Conservation (phyloP, 345 rosid genomes). For the Laguncularia racemosa region DNA sequence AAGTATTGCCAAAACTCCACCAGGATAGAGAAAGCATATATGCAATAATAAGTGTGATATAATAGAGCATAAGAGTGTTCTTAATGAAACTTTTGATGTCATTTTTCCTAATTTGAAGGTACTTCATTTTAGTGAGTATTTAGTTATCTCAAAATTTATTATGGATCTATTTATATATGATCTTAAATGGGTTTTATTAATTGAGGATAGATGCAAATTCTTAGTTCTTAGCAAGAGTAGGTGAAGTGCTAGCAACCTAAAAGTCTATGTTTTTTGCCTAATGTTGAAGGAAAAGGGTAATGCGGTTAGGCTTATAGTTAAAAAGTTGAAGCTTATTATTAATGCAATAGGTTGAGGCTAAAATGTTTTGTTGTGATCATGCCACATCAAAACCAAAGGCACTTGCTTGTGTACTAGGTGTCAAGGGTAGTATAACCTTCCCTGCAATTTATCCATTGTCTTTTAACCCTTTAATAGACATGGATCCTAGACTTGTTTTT, state of each 20-base stretch:
- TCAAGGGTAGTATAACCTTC: conserved; percentile 42
- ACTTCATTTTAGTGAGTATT: conserved; percentile 77
- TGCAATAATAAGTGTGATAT: conserved; percentile 88
- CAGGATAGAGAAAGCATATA: conserved; percentile 78
- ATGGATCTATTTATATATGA: conserved; percentile 79
- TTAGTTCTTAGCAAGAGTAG: conserved; percentile 80
- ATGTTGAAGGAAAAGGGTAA: conserved; percentile 92
- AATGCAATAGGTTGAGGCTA: conserved; percentile 81
- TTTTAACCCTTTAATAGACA: conserved; percentile 75
- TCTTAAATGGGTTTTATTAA: conserved; percentile 79
- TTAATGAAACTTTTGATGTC: conserved; percentile 88
- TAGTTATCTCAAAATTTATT: conserved; percentile 57
- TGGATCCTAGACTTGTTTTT: conserved; percentile 93
- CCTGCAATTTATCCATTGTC: conserved; percentile 40
- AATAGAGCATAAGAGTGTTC: conserved; percentile 80
- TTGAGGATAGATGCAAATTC: conserved; percentile 90
- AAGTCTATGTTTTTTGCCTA: conserved; percentile 83
- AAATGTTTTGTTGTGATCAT: conserved; percentile 77
- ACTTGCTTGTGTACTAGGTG: conserved; percentile 69
- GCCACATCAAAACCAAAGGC: conserved; percentile 68
- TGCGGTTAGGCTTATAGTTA: conserved; percentile 69
- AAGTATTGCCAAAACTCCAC: conserved; percentile 45
- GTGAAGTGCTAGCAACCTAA: conserved; percentile 38
- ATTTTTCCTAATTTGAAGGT: conserved; percentile 61
- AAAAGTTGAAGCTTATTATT: conserved; percentile 87